Evolutionary conservation across 768 basidiomycete genomes (phyloP).

Genomic region (Amanita molliuscula): DNA sequence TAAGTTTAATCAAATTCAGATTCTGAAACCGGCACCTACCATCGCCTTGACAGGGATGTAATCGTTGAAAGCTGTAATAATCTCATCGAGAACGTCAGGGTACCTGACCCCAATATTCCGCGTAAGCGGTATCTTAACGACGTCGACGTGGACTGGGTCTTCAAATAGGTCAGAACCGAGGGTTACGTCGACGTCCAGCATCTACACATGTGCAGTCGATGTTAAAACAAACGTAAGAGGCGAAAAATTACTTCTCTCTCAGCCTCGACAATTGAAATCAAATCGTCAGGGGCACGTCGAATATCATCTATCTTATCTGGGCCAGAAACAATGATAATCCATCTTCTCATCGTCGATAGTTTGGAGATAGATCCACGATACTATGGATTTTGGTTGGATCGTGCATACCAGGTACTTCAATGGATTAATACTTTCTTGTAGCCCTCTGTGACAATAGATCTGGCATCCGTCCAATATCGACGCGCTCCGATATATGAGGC

Average conservation of each 20-base stretch:
- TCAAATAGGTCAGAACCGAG: constrained; percentile 16
- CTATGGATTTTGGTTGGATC: constrained; percentile 5
- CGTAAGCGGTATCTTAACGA: constrained; percentile 17
- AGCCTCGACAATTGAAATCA: constrained; percentile 29
- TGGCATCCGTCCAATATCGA: constrained; percentile 14
- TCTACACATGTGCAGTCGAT: constrained; percentile 8
- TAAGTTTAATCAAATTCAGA: constrained; percentile 18
- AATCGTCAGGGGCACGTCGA: constrained; percentile 33
- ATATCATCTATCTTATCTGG: constrained; percentile 32
- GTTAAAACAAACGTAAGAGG: neutral
- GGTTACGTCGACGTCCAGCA: constrained; percentile 23
- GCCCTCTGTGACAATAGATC: constrained; percentile 20
- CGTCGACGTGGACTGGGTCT: constrained; percentile 11
- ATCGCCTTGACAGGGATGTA: constrained; percentile 9
- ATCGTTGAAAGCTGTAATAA: constrained; percentile 12
- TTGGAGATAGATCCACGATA: constrained; percentile 25
- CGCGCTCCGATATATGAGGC: constrained; percentile 17
- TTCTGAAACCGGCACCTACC: constrained; percentile 13
- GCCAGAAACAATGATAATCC: constrained; percentile 34
- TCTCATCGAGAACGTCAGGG: constrained; percentile 16
- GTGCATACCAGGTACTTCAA: too few species aligned
- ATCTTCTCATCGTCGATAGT: constrained; percentile 30
- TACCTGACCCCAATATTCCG: constrained; percentile 17
- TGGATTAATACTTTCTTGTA: constrained; percentile 17
- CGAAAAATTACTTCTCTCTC: constrained; percentile 13